These are phyloP conservation scores for Erigeron canadensis DNA, from an alignment of 129 eudicot species.

Conservation along the genomic window DNA sequence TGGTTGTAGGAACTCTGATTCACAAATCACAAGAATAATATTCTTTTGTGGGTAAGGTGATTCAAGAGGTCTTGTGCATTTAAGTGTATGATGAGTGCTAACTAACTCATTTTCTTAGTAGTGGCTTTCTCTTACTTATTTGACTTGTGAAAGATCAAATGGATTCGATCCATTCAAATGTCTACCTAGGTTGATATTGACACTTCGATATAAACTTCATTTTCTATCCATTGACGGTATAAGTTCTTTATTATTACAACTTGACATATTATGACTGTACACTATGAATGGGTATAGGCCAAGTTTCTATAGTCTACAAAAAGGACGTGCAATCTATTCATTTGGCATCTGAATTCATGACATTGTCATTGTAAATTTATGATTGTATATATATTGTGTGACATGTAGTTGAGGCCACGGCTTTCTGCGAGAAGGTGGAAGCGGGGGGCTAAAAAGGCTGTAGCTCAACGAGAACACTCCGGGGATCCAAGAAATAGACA, in stretches of 20 bases:
- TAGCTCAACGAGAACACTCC: slow-evolving; percentile 24
- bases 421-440: slow-evolving; percentile 62
- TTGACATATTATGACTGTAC: background rate
- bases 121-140: background rate
- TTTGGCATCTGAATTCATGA: background rate
- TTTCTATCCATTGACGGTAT: background rate
- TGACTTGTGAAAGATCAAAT: background rate
- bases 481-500: slow-evolving; percentile 31
- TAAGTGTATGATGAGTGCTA: background rate
- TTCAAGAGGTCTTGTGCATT: background rate
- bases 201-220: background rate
- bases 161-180: background rate
- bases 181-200: background rate
- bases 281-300: background rate
- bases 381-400: background rate
- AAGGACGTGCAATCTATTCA: background rate
- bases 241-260: background rate
- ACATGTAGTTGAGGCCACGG: slow-evolving; percentile 68
- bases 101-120: background rate
- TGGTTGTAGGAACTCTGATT: background rate
- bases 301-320: background rate
- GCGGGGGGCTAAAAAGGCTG: slow-evolving; percentile 26
- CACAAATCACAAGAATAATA: background rate
- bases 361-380: background rate
- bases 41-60: background rate